These are phyloP conservation scores for Xylariomycetidae sp. DNA, from an alignment of 2,329 filamentous ascomycete species.

Conservation along the genomic window DNA sequence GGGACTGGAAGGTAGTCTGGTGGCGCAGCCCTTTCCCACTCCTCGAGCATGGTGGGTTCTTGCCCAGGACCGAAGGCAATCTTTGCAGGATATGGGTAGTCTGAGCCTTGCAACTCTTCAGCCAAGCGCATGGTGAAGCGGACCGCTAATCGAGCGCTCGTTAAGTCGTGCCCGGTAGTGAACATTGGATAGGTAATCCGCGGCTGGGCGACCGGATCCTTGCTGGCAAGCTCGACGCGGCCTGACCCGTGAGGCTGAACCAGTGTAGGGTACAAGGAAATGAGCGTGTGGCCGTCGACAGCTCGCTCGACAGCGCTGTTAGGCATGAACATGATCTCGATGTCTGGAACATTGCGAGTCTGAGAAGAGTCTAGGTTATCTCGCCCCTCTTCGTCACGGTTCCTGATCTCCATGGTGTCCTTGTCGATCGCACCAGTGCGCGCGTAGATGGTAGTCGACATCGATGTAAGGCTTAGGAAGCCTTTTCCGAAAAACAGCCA, in stretches of 20 bases:
- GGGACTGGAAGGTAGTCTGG: slow-evolving; percentile 1
- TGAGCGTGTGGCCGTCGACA: slow-evolving; percentile 3
- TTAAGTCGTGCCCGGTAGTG: slow-evolving; percentile 2
- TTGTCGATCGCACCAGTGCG: slow-evolving; percentile 22
- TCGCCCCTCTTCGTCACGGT: not conserved
- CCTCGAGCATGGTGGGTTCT: slow-evolving; percentile 3
- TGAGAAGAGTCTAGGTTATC: slow-evolving; percentile 1
- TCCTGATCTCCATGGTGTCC: slow-evolving; percentile 17
- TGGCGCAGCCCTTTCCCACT: slow-evolving; percentile 5
- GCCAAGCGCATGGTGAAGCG: slow-evolving; percentile 8
- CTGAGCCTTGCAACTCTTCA: slow-evolving; percentile 6
- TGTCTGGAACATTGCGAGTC: slow-evolving; percentile 7
- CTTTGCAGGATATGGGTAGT: slow-evolving; percentile 5
- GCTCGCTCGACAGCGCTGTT: slow-evolving; percentile 4
- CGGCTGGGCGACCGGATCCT: slow-evolving; percentile 5
- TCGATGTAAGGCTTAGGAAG: slow-evolving; percentile 15
- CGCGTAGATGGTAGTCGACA: slow-evolving; percentile 17
- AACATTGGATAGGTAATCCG: slow-evolving; percentile 4
- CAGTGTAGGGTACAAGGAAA: slow-evolving; percentile 7
- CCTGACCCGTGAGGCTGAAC: slow-evolving; percentile 6
- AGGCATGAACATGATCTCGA: slow-evolving; percentile 11
- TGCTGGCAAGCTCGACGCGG: slow-evolving; percentile 6
- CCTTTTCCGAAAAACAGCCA: slow-evolving; percentile 24
- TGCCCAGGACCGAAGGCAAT: slow-evolving; percentile 6
- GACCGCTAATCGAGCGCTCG: slow-evolving; percentile 1